Conservation (phyloP, 805 yeast genomes). For the Yarrowia alimentaria region DNA sequence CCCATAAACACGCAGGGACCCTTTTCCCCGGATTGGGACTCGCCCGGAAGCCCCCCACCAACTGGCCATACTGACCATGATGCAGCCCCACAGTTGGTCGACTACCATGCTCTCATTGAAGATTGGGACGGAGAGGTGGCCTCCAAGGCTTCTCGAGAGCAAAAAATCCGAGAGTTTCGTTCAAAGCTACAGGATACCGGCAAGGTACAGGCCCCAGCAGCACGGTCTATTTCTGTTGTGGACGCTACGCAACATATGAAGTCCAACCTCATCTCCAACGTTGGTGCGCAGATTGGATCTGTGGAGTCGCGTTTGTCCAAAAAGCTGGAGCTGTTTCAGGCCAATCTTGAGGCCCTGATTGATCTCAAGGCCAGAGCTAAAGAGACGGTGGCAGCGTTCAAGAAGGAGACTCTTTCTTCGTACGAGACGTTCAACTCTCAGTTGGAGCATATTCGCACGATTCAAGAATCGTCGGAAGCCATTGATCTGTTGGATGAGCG, state of each 20-base stretch:
- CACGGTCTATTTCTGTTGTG: constrained; percentile 11
- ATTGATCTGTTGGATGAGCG: constrained; percentile 34
- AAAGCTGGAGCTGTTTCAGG: constrained; percentile 32
- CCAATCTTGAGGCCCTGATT: constrained; percentile 34
- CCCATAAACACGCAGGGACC: constrained; percentile 4
- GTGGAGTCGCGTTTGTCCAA: constrained; percentile 26
- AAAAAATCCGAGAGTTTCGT: constrained; percentile 7
- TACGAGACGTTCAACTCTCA: constrained; percentile 32
- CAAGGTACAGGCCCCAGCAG: constrained; percentile 2
- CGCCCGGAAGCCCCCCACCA: constrained; percentile 16
- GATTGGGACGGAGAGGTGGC: constrained; percentile 12
- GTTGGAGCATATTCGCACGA: constrained; percentile 32
- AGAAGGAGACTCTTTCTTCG: constrained; percentile 31
- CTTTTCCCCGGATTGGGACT: neutral
- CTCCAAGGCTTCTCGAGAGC: neutral
- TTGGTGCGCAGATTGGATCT: constrained; percentile 23
- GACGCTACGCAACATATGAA: constrained; percentile 23
- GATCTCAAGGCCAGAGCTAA: constrained; percentile 32
- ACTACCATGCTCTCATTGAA: constrained; percentile 16
- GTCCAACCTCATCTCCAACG: constrained; percentile 21
- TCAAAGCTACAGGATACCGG: neutral
- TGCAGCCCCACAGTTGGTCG: constrained; percentile 7
- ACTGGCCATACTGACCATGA: neutral
- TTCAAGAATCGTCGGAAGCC: constrained; percentile 33
- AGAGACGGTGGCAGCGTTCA: constrained; percentile 32